Conservation (phyloP, 2,329 filamentous ascomycete species). For the Microsporum ferrugineum region DNA sequence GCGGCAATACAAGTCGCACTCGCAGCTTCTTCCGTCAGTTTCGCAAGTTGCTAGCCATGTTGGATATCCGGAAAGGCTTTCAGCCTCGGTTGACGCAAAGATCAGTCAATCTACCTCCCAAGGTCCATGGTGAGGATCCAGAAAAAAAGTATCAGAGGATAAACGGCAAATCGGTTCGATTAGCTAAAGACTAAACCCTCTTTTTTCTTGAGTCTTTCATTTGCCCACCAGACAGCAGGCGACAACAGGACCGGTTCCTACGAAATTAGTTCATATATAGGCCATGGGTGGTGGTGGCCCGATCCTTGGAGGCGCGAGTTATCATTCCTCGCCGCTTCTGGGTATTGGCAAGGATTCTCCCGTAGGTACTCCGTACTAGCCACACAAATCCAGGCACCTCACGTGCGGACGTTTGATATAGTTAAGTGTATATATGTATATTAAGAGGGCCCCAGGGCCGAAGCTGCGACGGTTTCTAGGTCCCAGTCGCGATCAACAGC, state of each 20-base stretch:
- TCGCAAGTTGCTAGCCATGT: neutral
- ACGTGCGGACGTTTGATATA: neutral
- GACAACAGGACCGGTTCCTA: neutral
- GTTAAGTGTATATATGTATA: neutral
- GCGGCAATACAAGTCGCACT: neutral
- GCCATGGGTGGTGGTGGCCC: neutral
- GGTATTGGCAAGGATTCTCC: neutral
- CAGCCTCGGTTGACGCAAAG: neutral
- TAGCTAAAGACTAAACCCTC: neutral
- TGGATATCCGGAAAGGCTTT: neutral
- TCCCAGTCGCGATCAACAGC: slow-evolving; percentile 2
- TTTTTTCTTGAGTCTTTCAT: neutral
- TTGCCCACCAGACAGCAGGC: neutral
- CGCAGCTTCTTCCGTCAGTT: neutral
- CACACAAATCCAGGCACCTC: neutral
- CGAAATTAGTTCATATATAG: neutral
- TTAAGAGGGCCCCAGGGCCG: neutral
- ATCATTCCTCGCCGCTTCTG: neutral
- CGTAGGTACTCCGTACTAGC: neutral
- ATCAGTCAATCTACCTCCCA: neutral
- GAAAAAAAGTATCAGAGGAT: neutral
- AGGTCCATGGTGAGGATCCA: neutral
- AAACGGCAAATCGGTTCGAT: neutral
- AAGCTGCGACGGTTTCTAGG: neutral
- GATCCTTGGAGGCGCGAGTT: neutral